phyloP scores from a whole-genome alignment of 208 protist genomes.

The Trypanosoma cruzi region DNA sequence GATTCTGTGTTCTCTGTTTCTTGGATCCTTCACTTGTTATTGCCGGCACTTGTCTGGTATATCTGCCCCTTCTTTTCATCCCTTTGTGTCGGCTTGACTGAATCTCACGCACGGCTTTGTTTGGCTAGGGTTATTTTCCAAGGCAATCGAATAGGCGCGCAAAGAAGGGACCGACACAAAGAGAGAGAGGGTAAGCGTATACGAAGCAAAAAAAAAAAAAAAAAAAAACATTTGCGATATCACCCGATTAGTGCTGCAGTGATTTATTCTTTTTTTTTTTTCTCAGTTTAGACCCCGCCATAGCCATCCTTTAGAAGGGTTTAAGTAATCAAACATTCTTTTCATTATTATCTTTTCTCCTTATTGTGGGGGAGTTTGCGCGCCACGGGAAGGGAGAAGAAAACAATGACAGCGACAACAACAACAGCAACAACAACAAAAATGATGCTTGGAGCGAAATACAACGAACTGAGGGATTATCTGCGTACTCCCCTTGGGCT shows the following conservation, averaged over 20 bases:
- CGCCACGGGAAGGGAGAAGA: not conserved
- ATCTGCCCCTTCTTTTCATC: not conserved
- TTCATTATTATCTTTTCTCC: conserved; percentile 23
- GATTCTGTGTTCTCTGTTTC: not conserved
- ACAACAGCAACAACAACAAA: too few relatives aligned
- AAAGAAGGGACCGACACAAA: not conserved
- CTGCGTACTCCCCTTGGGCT: conserved; percentile 27
- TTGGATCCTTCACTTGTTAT: not conserved
- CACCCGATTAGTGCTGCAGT: not conserved
- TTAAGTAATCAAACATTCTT: conserved; percentile 3
- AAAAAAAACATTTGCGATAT: not conserved
- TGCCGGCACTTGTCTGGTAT: not conserved
- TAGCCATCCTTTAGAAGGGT: not conserved
- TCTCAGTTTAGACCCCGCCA: not conserved
- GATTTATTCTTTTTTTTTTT: not conserved
- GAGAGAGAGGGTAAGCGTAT: too few relatives aligned
- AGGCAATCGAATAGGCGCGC: not conserved
- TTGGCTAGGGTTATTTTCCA: not conserved
- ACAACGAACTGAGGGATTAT: not conserved
- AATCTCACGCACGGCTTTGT: not conserved
- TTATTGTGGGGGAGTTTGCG: conserved; percentile 4
- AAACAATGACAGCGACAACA: too few relatives aligned
- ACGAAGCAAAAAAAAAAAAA: too few relatives aligned
- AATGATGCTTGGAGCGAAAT: not conserved
- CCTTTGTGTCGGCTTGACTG: not conserved